Base-by-base conservation (phyloP, 441 rosid species). In the Sinapis alba region DNA sequence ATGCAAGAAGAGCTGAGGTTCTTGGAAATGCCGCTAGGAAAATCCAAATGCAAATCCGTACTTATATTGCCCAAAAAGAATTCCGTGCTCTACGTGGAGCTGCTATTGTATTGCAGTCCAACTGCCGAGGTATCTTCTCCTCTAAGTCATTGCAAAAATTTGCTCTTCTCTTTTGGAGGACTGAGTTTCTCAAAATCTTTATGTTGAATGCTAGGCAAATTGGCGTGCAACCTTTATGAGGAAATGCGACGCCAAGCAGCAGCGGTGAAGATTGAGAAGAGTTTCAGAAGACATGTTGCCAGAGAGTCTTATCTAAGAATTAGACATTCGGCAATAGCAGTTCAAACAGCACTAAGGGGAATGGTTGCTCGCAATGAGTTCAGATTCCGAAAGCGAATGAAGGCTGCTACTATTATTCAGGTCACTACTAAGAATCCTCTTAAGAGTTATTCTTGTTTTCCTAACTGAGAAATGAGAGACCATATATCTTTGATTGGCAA, bases 11-110 rank as follows among this genome's bases (percentile, higher is more conserved):
- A 86, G 92, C 99, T 68, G 97, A 90, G 89, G 96, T 97, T 76
- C 99, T 97, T 69, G 99, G 99, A 74, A 90, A 90, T 87, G 99
- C 99, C 7, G 99, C 99, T 71, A 91, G 88, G 86, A 91, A 81
- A 81, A 87, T 97, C 72, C 99, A 97, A 86, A 90, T 90, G 84
- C 96, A 88, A 69, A 88, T 85, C 71, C 88, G 91, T 75, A 92
- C 99, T 28, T 90, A 88, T 71, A 91, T 94, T 73, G 98, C 99
- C 3, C 84, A 89, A 50, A 94, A 89, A 84, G 97, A 94, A 80
- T 97, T 97, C 78, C 80, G 91, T 75, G 84, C 84, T 34, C 78
- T 91, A 67, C 97, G 97, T 61, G 83, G 74, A 82, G 96, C 99
- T 82, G 94, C 99, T 79, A 83, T 91, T 62, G 70, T 75, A 20